These are phyloP conservation scores for Herpetospermum pedunculosum DNA, from an alignment of 306 rosid genomes.

Conservation along the genomic window DNA sequence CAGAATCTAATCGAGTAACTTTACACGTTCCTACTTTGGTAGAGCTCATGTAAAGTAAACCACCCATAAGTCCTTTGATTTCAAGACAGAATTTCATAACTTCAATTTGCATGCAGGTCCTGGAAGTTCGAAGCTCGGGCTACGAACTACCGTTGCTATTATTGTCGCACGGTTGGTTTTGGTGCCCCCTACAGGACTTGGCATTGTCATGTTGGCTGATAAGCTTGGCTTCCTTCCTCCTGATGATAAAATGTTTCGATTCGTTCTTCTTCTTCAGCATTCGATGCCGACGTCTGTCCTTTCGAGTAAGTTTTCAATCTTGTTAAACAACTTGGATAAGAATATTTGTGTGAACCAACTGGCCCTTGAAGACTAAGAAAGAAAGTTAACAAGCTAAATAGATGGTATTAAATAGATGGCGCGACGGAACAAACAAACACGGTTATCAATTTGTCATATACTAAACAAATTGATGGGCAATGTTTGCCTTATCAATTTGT, in stretches of 20 bases:
- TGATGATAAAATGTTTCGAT: constrained; percentile 72
- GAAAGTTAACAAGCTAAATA: too few species aligned
- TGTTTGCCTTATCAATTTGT: too few species aligned
- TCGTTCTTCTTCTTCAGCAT: constrained; percentile 89
- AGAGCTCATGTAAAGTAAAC: neutral
- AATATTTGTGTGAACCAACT: neutral
- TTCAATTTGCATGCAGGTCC: constrained; percentile 55
- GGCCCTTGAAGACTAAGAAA: neutral
- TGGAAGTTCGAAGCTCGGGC: constrained; percentile 91
- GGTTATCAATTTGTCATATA: neutral
- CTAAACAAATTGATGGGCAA: neutral
- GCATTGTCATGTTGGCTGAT: constrained; percentile 86
- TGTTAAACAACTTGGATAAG: neutral
- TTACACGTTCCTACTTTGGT: neutral
- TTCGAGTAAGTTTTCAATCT: constrained; percentile 38
- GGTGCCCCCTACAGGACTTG: constrained; percentile 87
- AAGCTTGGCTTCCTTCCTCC: constrained; percentile 93
- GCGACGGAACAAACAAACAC: neutral
- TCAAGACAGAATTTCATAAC: neutral
- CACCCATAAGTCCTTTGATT: neutral
- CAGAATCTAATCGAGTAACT: neutral
- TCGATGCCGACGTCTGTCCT: constrained; percentile 98
- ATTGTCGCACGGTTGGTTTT: constrained; percentile 57
- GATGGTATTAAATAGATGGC: too few species aligned
- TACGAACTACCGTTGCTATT: constrained; percentile 78